Evolutionary conservation across 2,329 filamentous ascomycete species (phyloP), one percentile per base, ranked within the genome.

Genomic region (Monilinia aucupariae): DNA sequence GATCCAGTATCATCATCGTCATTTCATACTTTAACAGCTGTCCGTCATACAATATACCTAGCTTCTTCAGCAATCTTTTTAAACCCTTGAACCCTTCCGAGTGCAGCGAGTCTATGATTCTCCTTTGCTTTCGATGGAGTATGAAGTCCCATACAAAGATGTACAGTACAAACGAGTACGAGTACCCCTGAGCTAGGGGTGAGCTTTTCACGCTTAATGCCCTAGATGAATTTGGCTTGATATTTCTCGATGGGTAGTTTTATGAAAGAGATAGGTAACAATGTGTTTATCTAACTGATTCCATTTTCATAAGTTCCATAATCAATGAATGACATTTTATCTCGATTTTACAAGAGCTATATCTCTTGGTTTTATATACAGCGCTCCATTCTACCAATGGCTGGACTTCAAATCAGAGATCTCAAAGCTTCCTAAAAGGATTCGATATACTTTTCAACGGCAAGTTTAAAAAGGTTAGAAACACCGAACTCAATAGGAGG

Each of bases 1-100:
- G 27, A 59, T 49, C 55, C 27, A 59, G n/a, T 25, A n/a, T n/a
- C n/a, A 32, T 60, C 17, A 60, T 41, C 25, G 25, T 32, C 58
- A 55, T 32, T 27, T 43, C 34, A 27, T 17, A 37, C 39, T 43
- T 53, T 17, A n/a, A 41, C 59, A 53, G 34, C 49, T 43, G 39
- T 32, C 53, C 53, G 53, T 55, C 53, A 55, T 55, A 45, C 41
- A 55, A 45, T 45, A 45, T 32, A 22, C 53, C 39, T 45, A 45
- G 53, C 13, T 22, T 25, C 32, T 25, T n/a, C 27, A 47, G 41
- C 39, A 34, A 5, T n/a, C n/a, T 34, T 34, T n/a, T 45, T 61
- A 10, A 34, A 61, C 39, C 59, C 50, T 47, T 55, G 59, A 55
- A 47, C 59, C 59, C 50, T 37, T 48, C 22, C 17, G 30, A 30